phyloP scores from a whole-genome alignment of 306 rosid species.

The Trifolium fragiferum region DNA sequence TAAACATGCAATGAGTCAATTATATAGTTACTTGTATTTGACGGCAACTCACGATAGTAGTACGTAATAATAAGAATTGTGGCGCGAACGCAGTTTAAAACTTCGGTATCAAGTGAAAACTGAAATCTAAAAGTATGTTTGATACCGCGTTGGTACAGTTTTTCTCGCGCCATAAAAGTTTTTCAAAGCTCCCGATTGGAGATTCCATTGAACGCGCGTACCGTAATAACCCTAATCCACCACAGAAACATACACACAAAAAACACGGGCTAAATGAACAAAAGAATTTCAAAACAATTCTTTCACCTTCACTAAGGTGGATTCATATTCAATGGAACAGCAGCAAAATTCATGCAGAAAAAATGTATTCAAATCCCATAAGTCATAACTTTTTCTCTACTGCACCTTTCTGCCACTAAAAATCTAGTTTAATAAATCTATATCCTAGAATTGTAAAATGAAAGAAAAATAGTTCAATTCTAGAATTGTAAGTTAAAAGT shows the following conservation, averaged over 20 bases:
- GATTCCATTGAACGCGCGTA: not conserved
- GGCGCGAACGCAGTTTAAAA: not conserved
- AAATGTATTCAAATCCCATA: conserved; percentile 41
- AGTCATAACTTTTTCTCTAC: conserved; percentile 5
- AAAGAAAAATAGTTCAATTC: conserved; percentile 1
- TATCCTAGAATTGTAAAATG: conserved; percentile 37
- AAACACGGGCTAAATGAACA: not conserved
- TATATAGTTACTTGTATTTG: not conserved
- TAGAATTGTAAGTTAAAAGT: conserved; percentile 17
- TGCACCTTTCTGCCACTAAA: conserved; percentile 48
- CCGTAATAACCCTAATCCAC: not conserved
- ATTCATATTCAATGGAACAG: conserved; percentile 34
- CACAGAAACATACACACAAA: not conserved
- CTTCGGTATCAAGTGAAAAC: not conserved
- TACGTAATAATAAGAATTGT: not conserved
- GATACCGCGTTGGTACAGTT: not conserved
- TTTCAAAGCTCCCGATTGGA: not conserved
- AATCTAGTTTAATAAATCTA: conserved; percentile 28
- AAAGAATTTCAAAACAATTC: conserved; percentile 24
- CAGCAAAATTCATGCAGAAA: conserved; percentile 41
- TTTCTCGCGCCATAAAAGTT: not conserved
- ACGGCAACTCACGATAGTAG: not conserved
- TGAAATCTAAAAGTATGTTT: conserved; percentile 8
- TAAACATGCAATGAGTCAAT: not conserved
- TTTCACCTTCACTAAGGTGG: not conserved